Percentiles rank a stretch among this genome's conserved stretches.
phyloP scores from a whole-genome alignment of 2,329 filamentous ascomycete genomes.

The Colletotrichum cereale region DNA sequence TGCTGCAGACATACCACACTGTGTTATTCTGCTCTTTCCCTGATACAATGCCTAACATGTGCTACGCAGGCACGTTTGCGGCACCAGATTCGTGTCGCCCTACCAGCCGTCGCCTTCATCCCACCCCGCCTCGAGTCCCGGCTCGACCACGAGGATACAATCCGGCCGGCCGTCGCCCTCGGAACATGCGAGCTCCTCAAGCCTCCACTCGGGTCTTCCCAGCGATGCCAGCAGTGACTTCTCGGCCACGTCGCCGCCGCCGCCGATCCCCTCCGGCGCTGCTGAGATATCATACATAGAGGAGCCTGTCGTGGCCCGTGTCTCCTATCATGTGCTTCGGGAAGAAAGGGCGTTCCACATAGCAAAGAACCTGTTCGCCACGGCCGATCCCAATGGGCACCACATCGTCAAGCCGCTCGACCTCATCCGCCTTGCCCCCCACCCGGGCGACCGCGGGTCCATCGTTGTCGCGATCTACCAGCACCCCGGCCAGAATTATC shows the following conservation, averaged over 20 bases:
- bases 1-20: background rate
- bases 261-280: conserved; percentile 49
- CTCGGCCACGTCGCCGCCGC: conserved; percentile 52
- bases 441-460: conserved; percentile 76
- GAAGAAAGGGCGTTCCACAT: conserved; percentile 92
- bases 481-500: conserved; percentile 79
- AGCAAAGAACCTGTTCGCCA: conserved; percentile 77
- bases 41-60: conserved; percentile 33
- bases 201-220: conserved; percentile 46
- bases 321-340: conserved; percentile 85
- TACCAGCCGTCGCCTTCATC: conserved; percentile 59
- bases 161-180: conserved; percentile 59
- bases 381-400: conserved; percentile 77
- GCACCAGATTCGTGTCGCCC: conserved; percentile 68
- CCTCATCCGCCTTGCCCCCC: conserved; percentile 76
- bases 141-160: conserved; percentile 56
- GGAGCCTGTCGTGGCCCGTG: conserved; percentile 80
- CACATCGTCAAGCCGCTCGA: conserved; percentile 88
- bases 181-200: conserved; percentile 54
- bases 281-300: conserved; percentile 68
- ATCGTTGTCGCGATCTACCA: conserved; percentile 87
- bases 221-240: conserved; percentile 57
- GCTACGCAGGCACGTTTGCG: conserved; percentile 71
- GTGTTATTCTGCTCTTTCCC: background rate
- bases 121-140: conserved; percentile 59